These are phyloP conservation scores for Singerocomus inundabilis DNA, from an alignment of 1,284 basidiomycete genomes.

Conservation along the genomic window DNA sequence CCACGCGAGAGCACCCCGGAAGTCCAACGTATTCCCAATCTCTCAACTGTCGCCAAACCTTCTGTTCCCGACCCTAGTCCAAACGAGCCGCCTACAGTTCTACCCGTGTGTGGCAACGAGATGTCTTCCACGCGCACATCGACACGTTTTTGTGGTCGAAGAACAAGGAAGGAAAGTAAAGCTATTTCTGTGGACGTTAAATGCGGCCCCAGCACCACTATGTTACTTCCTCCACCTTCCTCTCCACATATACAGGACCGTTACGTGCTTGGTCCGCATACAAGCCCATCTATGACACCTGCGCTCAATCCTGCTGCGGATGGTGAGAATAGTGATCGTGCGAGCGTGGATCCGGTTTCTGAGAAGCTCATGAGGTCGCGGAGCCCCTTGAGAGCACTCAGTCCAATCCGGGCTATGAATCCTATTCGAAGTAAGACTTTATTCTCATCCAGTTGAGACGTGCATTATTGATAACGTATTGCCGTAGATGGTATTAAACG, in stretches of 20 bases:
- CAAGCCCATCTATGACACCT: conserved; percentile 4
- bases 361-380: conserved; percentile 11
- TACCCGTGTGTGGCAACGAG: not conserved
- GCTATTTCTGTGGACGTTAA: not conserved
- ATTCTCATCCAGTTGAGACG: not conserved
- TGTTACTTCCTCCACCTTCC: conserved; percentile 29
- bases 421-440: conserved; percentile 31
- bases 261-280: conserved; percentile 2
- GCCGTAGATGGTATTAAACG: conserved; percentile 30
- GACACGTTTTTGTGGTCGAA: conserved; percentile 18
- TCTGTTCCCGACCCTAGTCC: conserved; percentile 7
- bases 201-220: conserved; percentile 17
- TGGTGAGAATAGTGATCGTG: not conserved
- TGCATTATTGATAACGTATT: conserved; percentile 11
- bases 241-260: conserved; percentile 12
- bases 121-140: not conserved
- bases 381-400: conserved; percentile 32
- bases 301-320: not conserved
- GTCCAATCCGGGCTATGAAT: conserved; percentile 31
- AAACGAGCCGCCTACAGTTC: not conserved
- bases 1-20: conserved; percentile 5
- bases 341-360: not conserved
- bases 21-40: conserved; percentile 6
- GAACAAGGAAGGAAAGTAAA: conserved; percentile 14
- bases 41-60: conserved; percentile 12